These are phyloP conservation scores for Ehretia macrophylla DNA, from an alignment of 257 asterid species.

Conservation along the genomic window DNA sequence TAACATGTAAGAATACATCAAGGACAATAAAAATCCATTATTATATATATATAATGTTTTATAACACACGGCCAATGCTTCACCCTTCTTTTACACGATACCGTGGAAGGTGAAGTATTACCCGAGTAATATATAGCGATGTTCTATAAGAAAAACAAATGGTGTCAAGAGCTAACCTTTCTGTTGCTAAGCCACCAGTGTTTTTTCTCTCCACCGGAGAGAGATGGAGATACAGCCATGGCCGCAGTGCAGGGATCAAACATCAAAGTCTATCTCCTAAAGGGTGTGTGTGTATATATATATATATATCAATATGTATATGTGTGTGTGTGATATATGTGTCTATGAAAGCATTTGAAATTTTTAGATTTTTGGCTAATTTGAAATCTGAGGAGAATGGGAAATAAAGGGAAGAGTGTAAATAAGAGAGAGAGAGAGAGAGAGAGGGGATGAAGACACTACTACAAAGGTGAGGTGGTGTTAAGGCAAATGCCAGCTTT, in stretches of 20 bases:
- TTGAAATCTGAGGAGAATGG: constrained; percentile 18
- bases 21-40: too few species aligned
- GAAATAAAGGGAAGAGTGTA: constrained; percentile 17
- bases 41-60: too few species aligned
- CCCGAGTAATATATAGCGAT: too few species aligned
- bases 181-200: constrained; percentile 95
- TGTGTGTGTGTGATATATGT: not conserved
- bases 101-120: too few species aligned
- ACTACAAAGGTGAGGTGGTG: constrained; percentile 4
- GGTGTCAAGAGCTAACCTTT: constrained; percentile 38
- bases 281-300: not conserved
- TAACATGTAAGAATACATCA: not conserved
- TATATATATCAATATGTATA: not conserved
- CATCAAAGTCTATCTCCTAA: not conserved
- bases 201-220: constrained; percentile 39
- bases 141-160: too few species aligned
- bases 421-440: not conserved
- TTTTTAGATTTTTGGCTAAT: not conserved
- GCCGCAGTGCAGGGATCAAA: not conserved
- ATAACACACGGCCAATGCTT: too few species aligned
- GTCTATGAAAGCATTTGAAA: not conserved
- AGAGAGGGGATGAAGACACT: not conserved
- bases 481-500: constrained; percentile 54
- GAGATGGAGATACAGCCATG: constrained; percentile 7
- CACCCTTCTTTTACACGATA: too few species aligned